Conservation (phyloP, 345 rosid genomes). For the Kandelia obovata region DNA sequence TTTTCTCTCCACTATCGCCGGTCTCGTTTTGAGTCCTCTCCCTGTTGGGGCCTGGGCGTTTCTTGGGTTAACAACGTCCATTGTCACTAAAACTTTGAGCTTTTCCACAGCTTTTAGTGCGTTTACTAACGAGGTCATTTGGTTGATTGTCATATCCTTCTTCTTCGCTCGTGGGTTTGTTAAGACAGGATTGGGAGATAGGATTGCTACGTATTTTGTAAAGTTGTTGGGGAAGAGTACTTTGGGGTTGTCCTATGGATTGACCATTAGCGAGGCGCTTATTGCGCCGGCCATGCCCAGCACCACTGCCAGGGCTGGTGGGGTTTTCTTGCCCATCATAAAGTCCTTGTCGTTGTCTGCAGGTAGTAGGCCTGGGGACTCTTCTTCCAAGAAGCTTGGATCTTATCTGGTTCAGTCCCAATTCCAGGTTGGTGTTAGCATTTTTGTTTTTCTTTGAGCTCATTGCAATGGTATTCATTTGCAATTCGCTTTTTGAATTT, state of each 20-base stretch:
- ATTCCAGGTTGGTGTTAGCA: constrained; percentile 56
- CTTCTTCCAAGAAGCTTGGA: constrained; percentile 71
- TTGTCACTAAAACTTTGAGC: constrained; percentile 69
- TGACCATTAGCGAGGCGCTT: constrained; percentile 79
- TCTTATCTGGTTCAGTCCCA: constrained; percentile 77
- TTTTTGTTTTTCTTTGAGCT: background rate
- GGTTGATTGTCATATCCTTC: constrained; percentile 96
- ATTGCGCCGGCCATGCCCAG: constrained; percentile 98
- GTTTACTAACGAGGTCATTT: constrained; percentile 86
- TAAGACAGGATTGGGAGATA: constrained; percentile 86
- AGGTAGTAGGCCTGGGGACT: constrained; percentile 75
- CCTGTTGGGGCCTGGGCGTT: constrained; percentile 99
- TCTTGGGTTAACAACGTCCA: constrained; percentile 64
- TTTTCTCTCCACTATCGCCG: constrained; percentile 84
- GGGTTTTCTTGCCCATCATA: constrained; percentile 88
- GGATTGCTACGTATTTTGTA: constrained; percentile 92
- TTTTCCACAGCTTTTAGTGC: constrained; percentile 82
- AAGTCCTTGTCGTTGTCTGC: constrained; percentile 75
- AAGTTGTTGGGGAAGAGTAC: constrained; percentile 93
- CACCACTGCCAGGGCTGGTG: constrained; percentile 94
- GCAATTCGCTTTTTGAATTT: background rate
- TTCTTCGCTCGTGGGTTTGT: constrained; percentile 98
- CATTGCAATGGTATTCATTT: background rate
- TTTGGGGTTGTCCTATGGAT: constrained; percentile 83
- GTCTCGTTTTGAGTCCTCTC: constrained; percentile 77